Conservation (phyloP, 2,329 filamentous ascomycete species). For the Stagonosporopsis vannaccii region DNA sequence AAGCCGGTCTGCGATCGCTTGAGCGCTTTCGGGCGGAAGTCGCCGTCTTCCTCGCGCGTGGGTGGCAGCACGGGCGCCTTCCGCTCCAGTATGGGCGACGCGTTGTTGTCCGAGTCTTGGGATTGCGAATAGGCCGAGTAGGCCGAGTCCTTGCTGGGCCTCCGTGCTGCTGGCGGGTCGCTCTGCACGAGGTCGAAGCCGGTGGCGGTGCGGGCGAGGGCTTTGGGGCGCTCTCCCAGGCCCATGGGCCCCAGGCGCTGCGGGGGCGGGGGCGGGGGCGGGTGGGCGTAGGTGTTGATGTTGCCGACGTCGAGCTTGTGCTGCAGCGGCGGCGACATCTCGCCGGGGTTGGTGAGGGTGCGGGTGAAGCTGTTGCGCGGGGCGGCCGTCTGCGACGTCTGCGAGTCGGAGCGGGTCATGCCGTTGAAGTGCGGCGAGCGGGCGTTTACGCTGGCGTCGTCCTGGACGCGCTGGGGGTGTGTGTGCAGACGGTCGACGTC, state of each 20-base stretch:
- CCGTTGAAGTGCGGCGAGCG: conserved; percentile 37
- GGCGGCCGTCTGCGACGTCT: conserved; percentile 32
- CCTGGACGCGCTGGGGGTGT: conserved; percentile 28
- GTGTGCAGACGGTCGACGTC: conserved; percentile 25
- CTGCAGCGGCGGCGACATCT: conserved; percentile 47
- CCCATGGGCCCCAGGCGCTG: conserved; percentile 46
- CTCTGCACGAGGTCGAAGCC: conserved; percentile 40
- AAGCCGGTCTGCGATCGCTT: conserved; percentile 66
- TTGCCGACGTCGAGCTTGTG: conserved; percentile 47
- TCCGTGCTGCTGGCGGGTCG: conserved; percentile 10
- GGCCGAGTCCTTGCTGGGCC: conserved; percentile 43
- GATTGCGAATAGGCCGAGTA: conserved; percentile 45
- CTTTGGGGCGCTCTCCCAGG: conserved; percentile 42
- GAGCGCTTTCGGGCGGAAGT: conserved; percentile 63
- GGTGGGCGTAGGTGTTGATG: conserved; percentile 43
- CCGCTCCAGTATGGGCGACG: conserved; percentile 32
- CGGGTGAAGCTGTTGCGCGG: conserved; percentile 43
- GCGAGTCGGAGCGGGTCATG: conserved; percentile 33
- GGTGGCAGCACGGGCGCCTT: conserved; percentile 39
- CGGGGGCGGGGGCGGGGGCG: conserved; percentile 37
- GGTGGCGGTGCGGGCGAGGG: conserved; percentile 42
- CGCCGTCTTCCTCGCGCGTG: conserved; percentile 50
- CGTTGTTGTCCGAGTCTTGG: conserved; percentile 28
- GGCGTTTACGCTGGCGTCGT: conserved; percentile 40
- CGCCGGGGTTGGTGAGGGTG: conserved; percentile 43